Base-by-base conservation (phyloP, 1,139 yeast species). In the Kurtzmaniella quercitrusa region DNA sequence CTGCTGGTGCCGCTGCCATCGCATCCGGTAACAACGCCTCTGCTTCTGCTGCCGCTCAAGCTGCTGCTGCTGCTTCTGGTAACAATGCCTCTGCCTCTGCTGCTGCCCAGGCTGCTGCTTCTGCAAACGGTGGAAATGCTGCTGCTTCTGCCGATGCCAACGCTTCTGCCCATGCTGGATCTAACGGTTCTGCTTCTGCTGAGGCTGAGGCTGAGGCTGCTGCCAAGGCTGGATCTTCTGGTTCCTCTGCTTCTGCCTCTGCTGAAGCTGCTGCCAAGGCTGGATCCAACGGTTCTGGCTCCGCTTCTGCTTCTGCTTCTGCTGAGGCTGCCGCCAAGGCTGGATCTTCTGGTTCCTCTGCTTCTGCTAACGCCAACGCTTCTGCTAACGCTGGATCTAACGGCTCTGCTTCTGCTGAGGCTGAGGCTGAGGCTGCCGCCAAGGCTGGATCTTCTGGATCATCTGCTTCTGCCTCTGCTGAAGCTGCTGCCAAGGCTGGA, bases 11-110 rank as follows among this genome's bases (percentile, higher is more conserved):
- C 18, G 36, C 18, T 10, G 36, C 36, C 14, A 4, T 15, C 11
- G 16, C 36, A 4, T 9, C 3, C 18, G 36, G 36, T 14, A 17
- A 17, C 14, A 6, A 3, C 18, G 16, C 36, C 14, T 14, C 36
- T 31, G 36, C 36, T 31, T 14, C 36, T 15, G 36, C 36, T 15
- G 36, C 33, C 12, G 33, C 33, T 27, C 15, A 31, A 31, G 36
- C 36, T 15, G 16, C 36, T 31, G 36, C 36, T 16, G 8, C 36
- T 31, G 36, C 36, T 17, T 17, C 36, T 15, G 36, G 16, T 31
- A 6, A 4, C 18, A 31, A 31, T 8, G 36, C 11, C 14, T 12
- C 16, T 31, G 16, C 18, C 11, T 14, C 36, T 31, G 16, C 34
- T 12, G 34, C 34, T 29, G 34, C 15, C 15, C 8, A 29, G 14